Percentiles rank a stretch among this genome's conserved stretches.
phyloP scores from a whole-genome alignment of 192 early-diverging fungal species.

The Jimgerdemannia flammicorona region DNA sequence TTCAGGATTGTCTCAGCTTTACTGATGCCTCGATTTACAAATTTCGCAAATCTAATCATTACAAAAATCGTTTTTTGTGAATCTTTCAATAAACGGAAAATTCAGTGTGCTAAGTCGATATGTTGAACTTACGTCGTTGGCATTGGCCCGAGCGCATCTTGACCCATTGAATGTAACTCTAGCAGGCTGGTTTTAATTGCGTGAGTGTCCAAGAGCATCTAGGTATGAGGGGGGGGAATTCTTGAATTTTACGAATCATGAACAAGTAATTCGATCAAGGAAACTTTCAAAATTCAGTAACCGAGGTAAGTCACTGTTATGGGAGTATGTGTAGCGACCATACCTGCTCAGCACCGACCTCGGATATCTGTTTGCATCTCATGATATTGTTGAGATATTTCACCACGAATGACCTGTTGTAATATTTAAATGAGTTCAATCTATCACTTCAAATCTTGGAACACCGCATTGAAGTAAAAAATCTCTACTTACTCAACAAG shows the following conservation, averaged over 20 bases:
- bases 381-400: slow-evolving; percentile 69
- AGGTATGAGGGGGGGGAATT: neutral
- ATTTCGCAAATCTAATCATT: slow-evolving; percentile 68
- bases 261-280: neutral
- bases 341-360: slow-evolving; percentile 94
- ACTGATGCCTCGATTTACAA: slow-evolving; percentile 77
- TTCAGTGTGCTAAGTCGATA: neutral
- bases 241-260: neutral
- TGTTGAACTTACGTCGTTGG: slow-evolving; percentile 53
- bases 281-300: neutral
- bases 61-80: neutral
- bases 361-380: slow-evolving; percentile 78
- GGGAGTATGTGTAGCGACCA: too few species aligned
- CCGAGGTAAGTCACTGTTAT: too few species aligned
- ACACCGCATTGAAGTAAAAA: neutral
- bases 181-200: slow-evolving; percentile 81
- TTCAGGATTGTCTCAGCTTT: slow-evolving; percentile 89
- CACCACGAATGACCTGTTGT: slow-evolving; percentile 60
- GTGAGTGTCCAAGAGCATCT: slow-evolving; percentile 92
- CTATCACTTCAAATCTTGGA: too few species aligned
- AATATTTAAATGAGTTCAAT: neutral
- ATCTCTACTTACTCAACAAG: slow-evolving; percentile 70
- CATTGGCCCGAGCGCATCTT: slow-evolving; percentile 43
- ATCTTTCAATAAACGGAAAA: neutral
- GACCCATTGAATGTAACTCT: slow-evolving; percentile 66